These are phyloP conservation scores for Farysia itapuensis DNA, from an alignment of 1,284 basidiomycete species.

Conservation along the genomic window DNA sequence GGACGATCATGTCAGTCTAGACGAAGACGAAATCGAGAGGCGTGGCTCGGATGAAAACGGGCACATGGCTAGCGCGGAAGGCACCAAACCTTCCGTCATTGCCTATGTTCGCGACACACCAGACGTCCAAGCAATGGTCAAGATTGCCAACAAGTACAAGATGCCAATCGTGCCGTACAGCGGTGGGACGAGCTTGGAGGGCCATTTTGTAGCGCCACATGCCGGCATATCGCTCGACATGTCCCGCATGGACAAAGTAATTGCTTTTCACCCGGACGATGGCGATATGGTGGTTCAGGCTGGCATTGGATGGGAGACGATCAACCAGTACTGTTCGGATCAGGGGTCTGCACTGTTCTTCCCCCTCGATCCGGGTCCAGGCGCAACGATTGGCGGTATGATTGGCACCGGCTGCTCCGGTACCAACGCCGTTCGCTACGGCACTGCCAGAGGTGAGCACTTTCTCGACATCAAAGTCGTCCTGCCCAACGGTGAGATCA, in stretches of 20 bases:
- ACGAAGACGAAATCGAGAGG: conserved; percentile 36
- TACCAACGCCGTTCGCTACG: conserved; percentile 86
- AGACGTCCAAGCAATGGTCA: conserved; percentile 42
- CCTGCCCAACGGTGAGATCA: conserved; percentile 83
- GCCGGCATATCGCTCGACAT: conserved; percentile 74
- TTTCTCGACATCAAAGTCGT: conserved; percentile 63
- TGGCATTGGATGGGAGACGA: conserved; percentile 81
- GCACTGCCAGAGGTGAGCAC: conserved; percentile 71
- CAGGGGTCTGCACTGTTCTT: conserved; percentile 82
- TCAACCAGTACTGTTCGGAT: conserved; percentile 74
- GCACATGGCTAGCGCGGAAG: conserved; percentile 21
- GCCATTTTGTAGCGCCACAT: conserved; percentile 43
- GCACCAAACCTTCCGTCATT: conserved; percentile 36
- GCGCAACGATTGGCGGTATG: conserved; percentile 89
- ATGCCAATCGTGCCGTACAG: conserved; percentile 74
- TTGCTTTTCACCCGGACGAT: conserved; percentile 42
- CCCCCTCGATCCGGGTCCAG: conserved; percentile 68
- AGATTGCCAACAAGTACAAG: conserved; percentile 68
- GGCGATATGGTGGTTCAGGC: conserved; percentile 62
- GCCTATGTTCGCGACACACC: conserved; percentile 38
- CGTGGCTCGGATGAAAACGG: conserved; percentile 35
- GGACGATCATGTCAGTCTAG: conserved; percentile 26
- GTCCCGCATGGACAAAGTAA: conserved; percentile 77
- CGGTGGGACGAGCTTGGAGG: conserved; percentile 67
- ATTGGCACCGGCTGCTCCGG: conserved; percentile 66